A percentile compares a stretch with the other conserved stretches of the same genome.
These are phyloP conservation scores for Aspergillus thermomutatus DNA, from an alignment of 2,329 filamentous ascomycete species.

Conservation along the genomic window DNA sequence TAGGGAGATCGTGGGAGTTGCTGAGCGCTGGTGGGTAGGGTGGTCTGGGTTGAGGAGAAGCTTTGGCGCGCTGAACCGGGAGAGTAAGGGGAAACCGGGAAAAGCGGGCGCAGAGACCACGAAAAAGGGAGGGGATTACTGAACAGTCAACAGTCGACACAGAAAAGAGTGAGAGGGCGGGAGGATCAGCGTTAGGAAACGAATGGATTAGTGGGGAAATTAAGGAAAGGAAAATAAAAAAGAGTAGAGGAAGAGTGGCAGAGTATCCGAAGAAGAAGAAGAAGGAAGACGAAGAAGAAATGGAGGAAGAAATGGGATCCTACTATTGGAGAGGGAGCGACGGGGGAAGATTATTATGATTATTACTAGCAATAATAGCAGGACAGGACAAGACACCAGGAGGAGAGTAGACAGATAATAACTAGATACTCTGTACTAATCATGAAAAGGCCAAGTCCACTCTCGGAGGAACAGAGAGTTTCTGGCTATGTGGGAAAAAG, in stretches of 20 bases:
- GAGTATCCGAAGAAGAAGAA: conserved; percentile 13
- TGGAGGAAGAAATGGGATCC: conserved; percentile 2
- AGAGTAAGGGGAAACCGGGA: conserved; percentile 7
- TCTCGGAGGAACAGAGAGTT: background rate
- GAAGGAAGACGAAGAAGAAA: conserved; percentile 8
- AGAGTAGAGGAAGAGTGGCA: conserved; percentile 13
- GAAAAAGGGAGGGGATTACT: conserved; percentile 2
- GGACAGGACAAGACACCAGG: background rate
- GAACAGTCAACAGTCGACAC: background rate
- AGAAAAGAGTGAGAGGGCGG: conserved; percentile 6
- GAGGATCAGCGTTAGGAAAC: conserved; percentile 1
- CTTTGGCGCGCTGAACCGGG: conserved; percentile 11
- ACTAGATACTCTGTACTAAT: too few species aligned
- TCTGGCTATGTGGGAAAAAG: background rate
- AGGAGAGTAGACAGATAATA: background rate
- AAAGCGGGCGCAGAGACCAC: conserved; percentile 7
- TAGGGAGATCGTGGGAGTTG: background rate
- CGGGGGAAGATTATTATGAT: background rate
- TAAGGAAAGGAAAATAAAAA: conserved; percentile 14
- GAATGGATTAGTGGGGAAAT: conserved; percentile 11
- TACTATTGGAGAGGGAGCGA: conserved; percentile 6
- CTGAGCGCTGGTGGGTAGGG: background rate
- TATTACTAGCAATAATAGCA: background rate
- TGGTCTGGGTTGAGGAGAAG: conserved; percentile 3
- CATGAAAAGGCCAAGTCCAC: background rate